phyloP scores from a whole-genome alignment of 2,329 filamentous ascomycete species.

The Alternaria viburni region DNA sequence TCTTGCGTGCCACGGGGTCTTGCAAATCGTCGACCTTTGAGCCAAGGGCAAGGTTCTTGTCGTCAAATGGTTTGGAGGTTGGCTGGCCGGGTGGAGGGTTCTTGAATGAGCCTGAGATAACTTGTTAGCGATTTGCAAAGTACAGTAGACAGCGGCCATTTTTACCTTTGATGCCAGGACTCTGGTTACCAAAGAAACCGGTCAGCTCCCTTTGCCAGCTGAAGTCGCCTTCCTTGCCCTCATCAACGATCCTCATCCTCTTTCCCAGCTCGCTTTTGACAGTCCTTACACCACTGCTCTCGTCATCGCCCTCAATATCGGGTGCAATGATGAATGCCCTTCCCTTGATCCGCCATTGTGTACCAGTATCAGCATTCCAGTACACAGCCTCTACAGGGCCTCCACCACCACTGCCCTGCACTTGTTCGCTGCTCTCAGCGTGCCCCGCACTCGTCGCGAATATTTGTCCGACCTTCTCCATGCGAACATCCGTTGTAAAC shows the following conservation, averaged over 20 bases:
- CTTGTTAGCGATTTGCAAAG: neutral
- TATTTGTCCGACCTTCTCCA: slow-evolving; percentile 81
- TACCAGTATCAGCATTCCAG: slow-evolving; percentile 73
- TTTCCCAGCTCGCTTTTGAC: slow-evolving; percentile 66
- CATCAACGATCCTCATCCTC: slow-evolving; percentile 66
- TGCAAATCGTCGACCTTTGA: slow-evolving; percentile 74
- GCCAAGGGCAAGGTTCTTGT: slow-evolving; percentile 55
- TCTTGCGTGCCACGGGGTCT: slow-evolving; percentile 71
- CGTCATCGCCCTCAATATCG: slow-evolving; percentile 65
- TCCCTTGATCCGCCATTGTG: slow-evolving; percentile 87
- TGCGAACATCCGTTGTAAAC: slow-evolving; percentile 87
- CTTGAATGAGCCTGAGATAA: slow-evolving; percentile 64
- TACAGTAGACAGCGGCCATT: slow-evolving; percentile 6
- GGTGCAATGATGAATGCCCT: slow-evolving; percentile 75
- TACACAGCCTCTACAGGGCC: slow-evolving; percentile 81
- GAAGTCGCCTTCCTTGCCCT: slow-evolving; percentile 63
- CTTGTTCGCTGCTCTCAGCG: slow-evolving; percentile 51
- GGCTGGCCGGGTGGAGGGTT: slow-evolving; percentile 59
- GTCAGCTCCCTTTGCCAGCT: slow-evolving; percentile 81
- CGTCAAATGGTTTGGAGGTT: slow-evolving; percentile 54
- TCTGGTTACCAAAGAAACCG: slow-evolving; percentile 88
- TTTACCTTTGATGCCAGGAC: slow-evolving; percentile 75
- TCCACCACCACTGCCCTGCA: slow-evolving; percentile 65
- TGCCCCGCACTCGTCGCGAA: slow-evolving; percentile 59
- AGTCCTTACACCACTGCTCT: slow-evolving; percentile 61